Conservation (phyloP, 2,329 filamentous ascomycete species). For the Xylaria sp. region DNA sequence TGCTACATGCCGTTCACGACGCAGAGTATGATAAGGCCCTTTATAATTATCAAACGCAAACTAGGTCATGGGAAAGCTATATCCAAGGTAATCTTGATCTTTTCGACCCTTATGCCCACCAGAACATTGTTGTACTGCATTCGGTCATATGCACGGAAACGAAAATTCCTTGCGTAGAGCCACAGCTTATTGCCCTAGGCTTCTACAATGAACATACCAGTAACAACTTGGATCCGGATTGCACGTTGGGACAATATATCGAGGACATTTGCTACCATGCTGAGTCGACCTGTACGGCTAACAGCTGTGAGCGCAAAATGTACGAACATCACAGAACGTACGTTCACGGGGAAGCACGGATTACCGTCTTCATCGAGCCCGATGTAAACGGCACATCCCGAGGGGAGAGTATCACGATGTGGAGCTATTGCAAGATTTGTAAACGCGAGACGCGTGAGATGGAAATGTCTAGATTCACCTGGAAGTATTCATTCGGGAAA, state of each 20-base stretch:
- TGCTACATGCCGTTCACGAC: slow-evolving; percentile 92
- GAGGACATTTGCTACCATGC: slow-evolving; percentile 84
- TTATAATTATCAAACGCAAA: slow-evolving; percentile 93
- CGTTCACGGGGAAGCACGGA: slow-evolving; percentile 91
- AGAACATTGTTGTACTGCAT: slow-evolving; percentile 93
- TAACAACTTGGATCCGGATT: slow-evolving; percentile 78
- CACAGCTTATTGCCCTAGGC: slow-evolving; percentile 84
- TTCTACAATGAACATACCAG: slow-evolving; percentile 90
- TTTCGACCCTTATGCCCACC: slow-evolving; percentile 93
- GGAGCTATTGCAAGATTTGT: slow-evolving; percentile 94
- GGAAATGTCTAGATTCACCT: slow-evolving; percentile 91
- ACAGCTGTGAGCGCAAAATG: slow-evolving; percentile 88
- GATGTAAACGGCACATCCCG: slow-evolving; percentile 52
- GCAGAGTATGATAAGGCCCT: slow-evolving; percentile 95
- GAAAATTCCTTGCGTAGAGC: slow-evolving; percentile 90
- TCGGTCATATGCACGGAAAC: slow-evolving; percentile 93
- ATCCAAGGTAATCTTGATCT: slow-evolving; percentile 85
- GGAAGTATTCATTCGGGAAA: slow-evolving; percentile 98
- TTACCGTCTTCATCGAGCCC: slow-evolving; percentile 87
- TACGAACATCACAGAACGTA: slow-evolving; percentile 94
- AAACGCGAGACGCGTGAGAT: slow-evolving; percentile 87
- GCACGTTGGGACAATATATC: slow-evolving; percentile 91
- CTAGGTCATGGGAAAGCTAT: slow-evolving; percentile 94
- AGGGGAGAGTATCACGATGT: slow-evolving; percentile 84
- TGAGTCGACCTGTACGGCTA: slow-evolving; percentile 77